phyloP scores from a whole-genome alignment of 2,329 filamentous ascomycete species.

The Sclerotinia borealis region DNA sequence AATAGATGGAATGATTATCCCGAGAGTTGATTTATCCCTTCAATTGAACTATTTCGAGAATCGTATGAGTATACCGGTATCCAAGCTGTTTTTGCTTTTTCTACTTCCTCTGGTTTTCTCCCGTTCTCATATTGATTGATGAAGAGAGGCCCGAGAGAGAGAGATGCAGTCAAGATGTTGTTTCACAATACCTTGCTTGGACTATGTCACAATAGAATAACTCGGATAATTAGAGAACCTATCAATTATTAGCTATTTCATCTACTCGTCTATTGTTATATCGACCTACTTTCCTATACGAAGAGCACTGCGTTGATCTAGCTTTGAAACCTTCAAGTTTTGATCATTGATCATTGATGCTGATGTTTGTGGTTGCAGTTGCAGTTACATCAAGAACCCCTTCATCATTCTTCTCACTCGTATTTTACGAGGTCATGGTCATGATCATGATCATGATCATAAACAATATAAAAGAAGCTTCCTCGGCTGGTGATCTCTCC shows the following conservation, averaged over 20 bases:
- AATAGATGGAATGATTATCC: background rate
- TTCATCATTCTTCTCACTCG: background rate
- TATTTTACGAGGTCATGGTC: background rate
- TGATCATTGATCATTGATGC: background rate
- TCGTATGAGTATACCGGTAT: background rate
- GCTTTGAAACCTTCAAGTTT: background rate
- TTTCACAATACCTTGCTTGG: slow-evolving; percentile 10
- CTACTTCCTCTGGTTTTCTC: background rate
- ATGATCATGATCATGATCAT: background rate
- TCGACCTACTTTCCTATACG: background rate
- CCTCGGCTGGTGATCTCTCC: slow-evolving; percentile 2
- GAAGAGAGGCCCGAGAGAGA: background rate
- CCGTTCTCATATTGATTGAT: background rate
- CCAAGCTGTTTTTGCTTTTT: background rate
- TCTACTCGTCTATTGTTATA: background rate
- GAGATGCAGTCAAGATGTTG: slow-evolving; percentile 1
- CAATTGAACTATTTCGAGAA: background rate
- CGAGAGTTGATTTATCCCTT: background rate
- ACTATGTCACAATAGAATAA: background rate
- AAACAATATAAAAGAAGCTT: slow-evolving; percentile 1
- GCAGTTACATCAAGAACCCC: background rate
- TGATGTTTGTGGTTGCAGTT: background rate
- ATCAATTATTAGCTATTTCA: background rate
- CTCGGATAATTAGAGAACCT: slow-evolving; percentile 5
- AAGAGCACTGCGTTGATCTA: background rate